These are phyloP conservation scores for Afroboletus lepidellus DNA, from an alignment of 1,284 basidiomycete genomes.

Conservation along the genomic window DNA sequence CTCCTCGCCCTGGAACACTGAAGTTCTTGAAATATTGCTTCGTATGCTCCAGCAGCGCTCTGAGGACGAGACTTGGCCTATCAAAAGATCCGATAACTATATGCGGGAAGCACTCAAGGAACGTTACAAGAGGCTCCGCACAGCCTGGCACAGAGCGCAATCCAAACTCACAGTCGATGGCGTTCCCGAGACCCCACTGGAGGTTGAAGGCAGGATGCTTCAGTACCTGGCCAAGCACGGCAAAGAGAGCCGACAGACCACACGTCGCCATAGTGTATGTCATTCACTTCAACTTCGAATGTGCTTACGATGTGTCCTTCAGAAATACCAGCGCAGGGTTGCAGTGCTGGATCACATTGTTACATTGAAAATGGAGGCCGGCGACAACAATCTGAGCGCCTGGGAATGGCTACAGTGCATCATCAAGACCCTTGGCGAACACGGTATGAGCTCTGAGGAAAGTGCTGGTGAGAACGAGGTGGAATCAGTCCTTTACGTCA, in stretches of 20 bases:
- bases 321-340: not conserved
- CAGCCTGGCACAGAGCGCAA: not conserved
- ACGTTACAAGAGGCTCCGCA: not conserved
- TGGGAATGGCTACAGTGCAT: not conserved
- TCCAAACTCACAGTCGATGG: not conserved
- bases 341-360: not conserved
- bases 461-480: slow-evolving; percentile 1
- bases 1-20: not conserved
- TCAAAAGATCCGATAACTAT: not conserved
- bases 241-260: not conserved
- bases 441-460: slow-evolving; percentile 7
- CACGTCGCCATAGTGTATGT: not conserved
- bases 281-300: not conserved
- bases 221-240: not conserved
- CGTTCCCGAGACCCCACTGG: not conserved
- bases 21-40: not conserved
- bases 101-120: not conserved
- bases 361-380: not conserved
- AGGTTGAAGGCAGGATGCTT: not conserved
- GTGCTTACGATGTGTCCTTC: not conserved
- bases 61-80: not conserved
- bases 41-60: not conserved
- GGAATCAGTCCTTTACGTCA: not conserved
- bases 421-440: not conserved
- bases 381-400: not conserved